These are phyloP conservation scores for Calonectria ilicicola DNA, from an alignment of 2,329 filamentous ascomycete genomes.

Conservation along the genomic window DNA sequence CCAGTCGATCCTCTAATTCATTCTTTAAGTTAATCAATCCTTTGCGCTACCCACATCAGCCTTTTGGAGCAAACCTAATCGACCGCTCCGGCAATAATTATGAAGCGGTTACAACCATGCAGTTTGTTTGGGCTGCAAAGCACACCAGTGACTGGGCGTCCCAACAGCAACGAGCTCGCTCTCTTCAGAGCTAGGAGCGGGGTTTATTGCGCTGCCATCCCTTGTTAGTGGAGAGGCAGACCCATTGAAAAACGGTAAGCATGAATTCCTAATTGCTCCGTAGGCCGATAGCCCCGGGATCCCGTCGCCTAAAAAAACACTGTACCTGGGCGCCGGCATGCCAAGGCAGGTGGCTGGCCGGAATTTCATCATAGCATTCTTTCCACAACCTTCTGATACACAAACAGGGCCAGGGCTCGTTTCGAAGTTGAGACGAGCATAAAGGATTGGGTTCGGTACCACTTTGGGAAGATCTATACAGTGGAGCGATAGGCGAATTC, in stretches of 20 bases:
- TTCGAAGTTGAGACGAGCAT: slow-evolving; percentile 2
- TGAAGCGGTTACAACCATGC: background rate
- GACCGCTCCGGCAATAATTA: background rate
- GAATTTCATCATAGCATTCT: background rate
- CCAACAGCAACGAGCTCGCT: background rate
- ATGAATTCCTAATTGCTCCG: background rate
- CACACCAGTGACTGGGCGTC: background rate
- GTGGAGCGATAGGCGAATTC: background rate
- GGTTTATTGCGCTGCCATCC: background rate
- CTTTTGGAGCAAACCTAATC: background rate
- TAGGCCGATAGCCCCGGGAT: slow-evolving; percentile 1
- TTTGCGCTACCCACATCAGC: background rate
- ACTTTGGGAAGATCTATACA: background rate
- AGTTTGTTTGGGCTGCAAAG: background rate
- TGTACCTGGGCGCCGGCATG: background rate
- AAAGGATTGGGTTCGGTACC: background rate
- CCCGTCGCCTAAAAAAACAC: background rate
- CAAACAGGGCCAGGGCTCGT: background rate
- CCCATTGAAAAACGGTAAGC: slow-evolving; percentile 11
- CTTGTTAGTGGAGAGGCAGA: background rate
- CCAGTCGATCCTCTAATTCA: background rate
- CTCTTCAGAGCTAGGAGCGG: too few relatives aligned
- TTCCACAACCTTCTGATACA: background rate
- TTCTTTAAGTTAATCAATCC: background rate
- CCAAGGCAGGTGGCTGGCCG: background rate